These are phyloP conservation scores for Teratosphaeriaceae sp. DNA, from an alignment of 2,329 filamentous ascomycete genomes.

Conservation along the genomic window DNA sequence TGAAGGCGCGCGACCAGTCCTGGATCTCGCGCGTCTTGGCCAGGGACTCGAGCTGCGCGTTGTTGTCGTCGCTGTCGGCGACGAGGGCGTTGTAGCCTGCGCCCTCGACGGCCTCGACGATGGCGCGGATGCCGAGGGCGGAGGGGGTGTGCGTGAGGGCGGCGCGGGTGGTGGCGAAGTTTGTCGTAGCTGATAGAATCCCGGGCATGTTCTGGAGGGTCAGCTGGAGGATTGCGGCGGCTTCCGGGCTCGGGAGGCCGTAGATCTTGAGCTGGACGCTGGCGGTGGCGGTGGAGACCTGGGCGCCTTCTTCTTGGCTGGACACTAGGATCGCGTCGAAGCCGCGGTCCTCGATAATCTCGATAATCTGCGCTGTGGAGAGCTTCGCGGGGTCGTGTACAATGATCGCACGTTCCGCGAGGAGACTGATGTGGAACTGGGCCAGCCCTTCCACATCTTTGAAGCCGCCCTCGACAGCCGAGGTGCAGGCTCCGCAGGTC, in stretches of 20 bases:
- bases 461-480: constrained; percentile 80
- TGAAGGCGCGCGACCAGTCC: constrained; percentile 81
- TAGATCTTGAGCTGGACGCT: constrained; percentile 77
- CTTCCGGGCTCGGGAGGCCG: constrained; percentile 64
- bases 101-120: constrained; percentile 78
- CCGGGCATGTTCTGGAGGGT: constrained; percentile 60
- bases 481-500: constrained; percentile 96
- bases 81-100: constrained; percentile 82
- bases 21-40: constrained; percentile 95
- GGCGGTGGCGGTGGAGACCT: constrained; percentile 47
- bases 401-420: constrained; percentile 86
- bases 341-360: constrained; percentile 84
- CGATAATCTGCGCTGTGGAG: constrained; percentile 64
- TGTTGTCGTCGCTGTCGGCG: constrained; percentile 89
- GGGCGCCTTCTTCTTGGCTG: constrained; percentile 55
- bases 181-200: constrained; percentile 66
- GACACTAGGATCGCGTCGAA: constrained; percentile 83
- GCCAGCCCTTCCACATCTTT: constrained; percentile 67
- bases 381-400: constrained; percentile 71
- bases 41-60: constrained; percentile 89
- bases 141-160: constrained; percentile 66
- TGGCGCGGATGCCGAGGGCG: constrained; percentile 67
- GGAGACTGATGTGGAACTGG: constrained; percentile 89
- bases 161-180: constrained; percentile 65
- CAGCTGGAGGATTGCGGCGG: constrained; percentile 66